Evolutionary conservation across 208 protist genomes (phyloP).

Genomic region (Naegleria gruberi): DNA sequence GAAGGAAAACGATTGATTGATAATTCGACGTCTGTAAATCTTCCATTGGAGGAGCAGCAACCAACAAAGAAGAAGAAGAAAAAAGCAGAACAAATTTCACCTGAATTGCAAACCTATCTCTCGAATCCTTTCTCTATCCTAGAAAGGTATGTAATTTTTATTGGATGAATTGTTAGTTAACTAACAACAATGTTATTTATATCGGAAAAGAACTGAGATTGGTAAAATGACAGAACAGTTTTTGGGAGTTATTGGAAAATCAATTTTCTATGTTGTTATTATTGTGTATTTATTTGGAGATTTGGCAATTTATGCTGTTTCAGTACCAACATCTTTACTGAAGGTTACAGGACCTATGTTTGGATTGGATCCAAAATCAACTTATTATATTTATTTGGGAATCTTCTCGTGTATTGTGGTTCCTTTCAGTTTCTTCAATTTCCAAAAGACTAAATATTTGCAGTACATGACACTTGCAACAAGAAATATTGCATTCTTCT

Average conservation of each 20-base stretch:
- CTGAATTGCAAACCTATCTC: background rate
- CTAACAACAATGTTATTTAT: background rate
- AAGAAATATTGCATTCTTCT: conserved; percentile 42
- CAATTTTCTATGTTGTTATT: conserved; percentile 44
- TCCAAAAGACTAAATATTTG: conserved; percentile 52
- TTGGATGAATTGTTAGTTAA: too few relatives aligned
- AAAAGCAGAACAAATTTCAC: background rate
- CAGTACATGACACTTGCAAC: conserved; percentile 39
- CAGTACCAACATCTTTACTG: conserved; percentile 37
- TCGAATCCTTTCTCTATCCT: background rate
- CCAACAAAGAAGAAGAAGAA: background rate
- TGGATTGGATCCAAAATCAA: background rate
- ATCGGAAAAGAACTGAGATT: conserved; percentile 42
- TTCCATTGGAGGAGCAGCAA: background rate
- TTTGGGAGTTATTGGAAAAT: conserved; percentile 38
- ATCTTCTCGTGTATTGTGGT: conserved; percentile 33
- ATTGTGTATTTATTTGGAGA: conserved; percentile 49
- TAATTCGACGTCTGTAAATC: background rate
- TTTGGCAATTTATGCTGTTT: conserved; percentile 47
- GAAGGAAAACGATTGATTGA: background rate
- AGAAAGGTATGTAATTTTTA: background rate
- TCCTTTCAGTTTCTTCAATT: conserved; percentile 44
- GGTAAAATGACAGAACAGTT: conserved; percentile 43
- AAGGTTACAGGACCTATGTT: conserved; percentile 33
- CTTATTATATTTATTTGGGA: conserved; percentile 41